Evolutionary conservation across 352 stramenopile genomes (phyloP).

Genomic region (Phytophthora ohioensis): DNA sequence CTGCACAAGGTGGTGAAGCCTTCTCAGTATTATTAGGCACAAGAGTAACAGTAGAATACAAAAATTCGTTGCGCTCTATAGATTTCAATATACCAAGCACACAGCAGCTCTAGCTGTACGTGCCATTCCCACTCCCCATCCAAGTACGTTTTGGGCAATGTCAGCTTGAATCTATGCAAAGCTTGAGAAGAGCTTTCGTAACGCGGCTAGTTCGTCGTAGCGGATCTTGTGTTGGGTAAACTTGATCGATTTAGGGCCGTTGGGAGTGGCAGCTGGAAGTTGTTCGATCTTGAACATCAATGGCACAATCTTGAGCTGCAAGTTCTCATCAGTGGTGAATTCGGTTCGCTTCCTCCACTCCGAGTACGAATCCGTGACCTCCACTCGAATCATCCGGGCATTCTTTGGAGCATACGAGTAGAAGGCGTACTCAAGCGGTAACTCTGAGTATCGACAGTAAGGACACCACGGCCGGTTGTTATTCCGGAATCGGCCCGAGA

Average conservation of each 20-base stretch:
- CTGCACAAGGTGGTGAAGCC: constrained; percentile 13
- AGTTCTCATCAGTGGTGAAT: constrained; percentile 63
- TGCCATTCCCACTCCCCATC: background rate
- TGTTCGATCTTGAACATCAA: constrained; percentile 53
- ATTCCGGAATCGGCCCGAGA: constrained; percentile 65
- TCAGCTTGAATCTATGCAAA: constrained; percentile 30
- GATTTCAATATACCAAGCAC: constrained; percentile 23
- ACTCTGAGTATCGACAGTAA: constrained; percentile 82
- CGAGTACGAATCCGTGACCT: constrained; percentile 68
- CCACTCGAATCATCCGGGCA: constrained; percentile 64
- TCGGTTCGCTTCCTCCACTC: constrained; percentile 70
- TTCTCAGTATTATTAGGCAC: constrained; percentile 1
- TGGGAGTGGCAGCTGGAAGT: constrained; percentile 16
- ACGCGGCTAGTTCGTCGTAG: constrained; percentile 56
- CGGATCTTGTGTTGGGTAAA: constrained; percentile 57
- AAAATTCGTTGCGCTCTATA: constrained; percentile 34
- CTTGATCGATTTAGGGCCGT: constrained; percentile 40
- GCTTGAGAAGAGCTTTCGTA: constrained; percentile 50
- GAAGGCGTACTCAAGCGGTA: constrained; percentile 78
- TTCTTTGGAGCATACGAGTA: constrained; percentile 70
- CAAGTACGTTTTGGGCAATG: constrained; percentile 4
- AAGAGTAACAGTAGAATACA: constrained; percentile 28
- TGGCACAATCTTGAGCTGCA: constrained; percentile 63
- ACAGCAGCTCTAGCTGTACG: constrained; percentile 7
- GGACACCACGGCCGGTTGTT: constrained; percentile 86